These are phyloP conservation scores for Podospora didyma DNA, from an alignment of 495 filamentous ascomycete species.

Conservation along the genomic window DNA sequence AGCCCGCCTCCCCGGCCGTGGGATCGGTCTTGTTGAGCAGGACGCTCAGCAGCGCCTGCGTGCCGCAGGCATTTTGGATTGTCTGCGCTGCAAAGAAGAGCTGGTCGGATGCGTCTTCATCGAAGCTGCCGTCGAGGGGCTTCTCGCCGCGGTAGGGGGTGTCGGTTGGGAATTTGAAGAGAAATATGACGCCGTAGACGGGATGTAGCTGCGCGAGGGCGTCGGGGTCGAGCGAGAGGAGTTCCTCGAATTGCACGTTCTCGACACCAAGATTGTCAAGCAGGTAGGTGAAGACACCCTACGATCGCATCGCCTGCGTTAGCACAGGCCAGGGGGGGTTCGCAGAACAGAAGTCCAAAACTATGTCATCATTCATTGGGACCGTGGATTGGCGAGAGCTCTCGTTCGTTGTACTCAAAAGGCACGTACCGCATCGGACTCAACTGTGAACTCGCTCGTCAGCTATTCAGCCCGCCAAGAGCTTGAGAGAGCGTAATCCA, in stretches of 20 bases:
- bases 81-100: slow-evolving; percentile 97
- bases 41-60: slow-evolving; percentile 89
- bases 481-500: background rate
- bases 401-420: background rate
- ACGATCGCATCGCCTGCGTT: slow-evolving; percentile 2
- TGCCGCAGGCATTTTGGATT: slow-evolving; percentile 98
- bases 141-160: slow-evolving; percentile 55
- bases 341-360: no score
- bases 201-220: slow-evolving; percentile 73
- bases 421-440: slow-evolving; percentile 86
- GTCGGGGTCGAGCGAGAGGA: slow-evolving; percentile 82
- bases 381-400: no score
- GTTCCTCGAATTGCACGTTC: slow-evolving; percentile 95
- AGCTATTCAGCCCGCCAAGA: slow-evolving; percentile 10
- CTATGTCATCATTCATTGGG: background rate
- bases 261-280: slow-evolving; percentile 87
- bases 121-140: slow-evolving; percentile 75
- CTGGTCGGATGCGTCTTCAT: slow-evolving; percentile 63
- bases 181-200: slow-evolving; percentile 96
- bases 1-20: slow-evolving; percentile 5
- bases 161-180: slow-evolving; percentile 94
- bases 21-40: slow-evolving; percentile 74
- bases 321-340: background rate
- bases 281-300: slow-evolving; percentile 98
- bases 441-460: slow-evolving; percentile 60